Evolutionary conservation across 495 filamentous ascomycete genomes (phyloP).

Genomic region (Talaromyces nanjingensis): DNA sequence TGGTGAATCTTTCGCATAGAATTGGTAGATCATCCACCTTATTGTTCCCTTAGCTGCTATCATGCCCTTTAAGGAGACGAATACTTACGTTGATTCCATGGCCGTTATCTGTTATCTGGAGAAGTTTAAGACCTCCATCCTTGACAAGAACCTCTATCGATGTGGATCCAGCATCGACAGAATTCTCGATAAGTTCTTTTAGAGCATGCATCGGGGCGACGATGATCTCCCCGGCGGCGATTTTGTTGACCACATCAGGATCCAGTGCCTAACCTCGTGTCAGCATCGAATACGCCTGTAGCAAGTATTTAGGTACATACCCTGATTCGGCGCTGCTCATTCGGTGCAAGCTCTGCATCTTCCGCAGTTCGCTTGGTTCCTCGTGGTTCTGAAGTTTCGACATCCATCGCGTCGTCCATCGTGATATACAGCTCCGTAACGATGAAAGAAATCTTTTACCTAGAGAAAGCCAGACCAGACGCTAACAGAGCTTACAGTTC

Average conservation of each 20-base stretch:
- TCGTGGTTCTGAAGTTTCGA: conserved; percentile 34
- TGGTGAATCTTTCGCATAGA: conserved; percentile 94
- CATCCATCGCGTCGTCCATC: conserved; percentile 44
- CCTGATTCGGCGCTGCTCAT: conserved; percentile 62
- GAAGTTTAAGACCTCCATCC: conserved; percentile 91
- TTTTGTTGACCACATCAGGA: conserved; percentile 97
- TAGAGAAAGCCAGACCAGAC: neutral
- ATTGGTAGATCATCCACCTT: conserved; percentile 89
- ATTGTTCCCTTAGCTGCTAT: conserved; percentile 9
- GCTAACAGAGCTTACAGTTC: neutral
- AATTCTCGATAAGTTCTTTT: conserved; percentile 96
- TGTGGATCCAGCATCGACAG: conserved; percentile 93
- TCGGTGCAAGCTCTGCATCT: conserved; percentile 26
- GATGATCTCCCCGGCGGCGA: conserved; percentile 98
- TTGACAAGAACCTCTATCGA: conserved; percentile 87
- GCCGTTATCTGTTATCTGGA: conserved; percentile 98
- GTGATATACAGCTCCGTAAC: neutral
- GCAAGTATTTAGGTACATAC: conserved; percentile 21
- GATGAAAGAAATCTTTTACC: neutral
- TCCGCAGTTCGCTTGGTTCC: conserved; percentile 61
- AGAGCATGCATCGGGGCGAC: conserved; percentile 94
- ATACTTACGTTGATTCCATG: conserved; percentile 81
- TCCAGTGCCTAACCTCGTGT: conserved; percentile 61
- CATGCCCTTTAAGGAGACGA: neutral
- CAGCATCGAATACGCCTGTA: neutral